Evolutionary conservation across 768 basidiomycete species (phyloP), one percentile per base, ranked within the genome.

Genomic region (Boletus sensibilis): DNA sequence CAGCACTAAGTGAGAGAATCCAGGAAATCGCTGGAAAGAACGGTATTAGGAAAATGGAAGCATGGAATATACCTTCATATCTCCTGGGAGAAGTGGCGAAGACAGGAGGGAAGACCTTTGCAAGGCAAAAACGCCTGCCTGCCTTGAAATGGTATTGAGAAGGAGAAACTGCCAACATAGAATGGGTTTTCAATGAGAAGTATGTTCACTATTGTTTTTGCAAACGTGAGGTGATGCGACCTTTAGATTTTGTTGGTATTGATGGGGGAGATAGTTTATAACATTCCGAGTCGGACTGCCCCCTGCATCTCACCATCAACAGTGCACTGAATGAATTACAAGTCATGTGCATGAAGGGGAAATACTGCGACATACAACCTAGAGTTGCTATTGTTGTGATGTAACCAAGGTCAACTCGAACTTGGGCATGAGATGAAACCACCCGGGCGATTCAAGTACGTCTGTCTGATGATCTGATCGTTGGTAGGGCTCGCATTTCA

Each of bases 151-250:
- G 79, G 78, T 83, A 83, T 65, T 79, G 78, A 33, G 31, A 57
- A 11, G 76, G 74, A 56, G 33, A 63, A 2, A 61, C 64, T 5
- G 56, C 60, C 6, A 61, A 71, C 35, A 64, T 80, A 13, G 64
- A 69, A 20, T 82, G 80, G 79, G 48, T 70, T 25, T 75, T 74
- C 50, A 82, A 81, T 47, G 82, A 83, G 61, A 78, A 72, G 79
- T 78, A 40, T 21, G 8, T 35, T n/a, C 9, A 31, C n/a, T 5
- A 7, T 33, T 13, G 16, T 27, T 7, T 31, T 41, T 37, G 16
- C 16, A 33, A 41, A 29, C 9, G 13, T 25, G 3, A 2, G 25
- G 11, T 41, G 43, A 57, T 20, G 40, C 4, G 10, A 14, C 21
- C 9, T 20, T n/a, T 40, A 37, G 55, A 41, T 57, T 57, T 31